Percentiles rank a stretch among this genome's conserved stretches.
phyloP scores from a whole-genome alignment of 768 basidiomycete genomes.

The Brasilioporus rufonigricans region DNA sequence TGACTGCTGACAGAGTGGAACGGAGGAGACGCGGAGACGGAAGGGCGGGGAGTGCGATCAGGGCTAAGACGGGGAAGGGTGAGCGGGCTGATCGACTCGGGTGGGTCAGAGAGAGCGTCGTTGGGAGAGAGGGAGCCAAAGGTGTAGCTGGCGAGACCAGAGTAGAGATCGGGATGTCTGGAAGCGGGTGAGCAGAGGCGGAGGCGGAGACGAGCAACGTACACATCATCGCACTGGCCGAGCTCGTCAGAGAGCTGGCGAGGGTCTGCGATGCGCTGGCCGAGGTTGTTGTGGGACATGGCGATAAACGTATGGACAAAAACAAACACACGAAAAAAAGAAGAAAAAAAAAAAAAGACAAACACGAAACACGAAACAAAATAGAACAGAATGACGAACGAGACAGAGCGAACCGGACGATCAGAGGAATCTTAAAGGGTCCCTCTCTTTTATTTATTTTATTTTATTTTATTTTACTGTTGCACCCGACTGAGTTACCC shows the following conservation, averaged over 20 bases:
- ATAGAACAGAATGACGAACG: background rate
- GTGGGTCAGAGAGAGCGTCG: slow-evolving; percentile 14
- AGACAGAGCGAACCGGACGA: background rate
- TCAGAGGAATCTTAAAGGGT: background rate
- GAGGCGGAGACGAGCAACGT: background rate
- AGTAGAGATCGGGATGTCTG: slow-evolving; percentile 31
- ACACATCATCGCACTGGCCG: slow-evolving; percentile 6
- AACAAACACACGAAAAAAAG: background rate
- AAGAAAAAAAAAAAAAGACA: background rate
- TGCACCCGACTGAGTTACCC: background rate
- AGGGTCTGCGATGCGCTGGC: slow-evolving; percentile 30
- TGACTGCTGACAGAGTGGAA: slow-evolving; percentile 30
- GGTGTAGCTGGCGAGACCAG: slow-evolving; percentile 39
- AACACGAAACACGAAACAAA: background rate
- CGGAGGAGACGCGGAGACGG: slow-evolving; percentile 28
- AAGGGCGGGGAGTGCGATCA: slow-evolving; percentile 47
- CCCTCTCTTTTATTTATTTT: background rate
- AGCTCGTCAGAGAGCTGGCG: slow-evolving; percentile 29
- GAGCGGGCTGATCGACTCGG: slow-evolving; percentile 39
- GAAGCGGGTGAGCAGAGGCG: background rate
- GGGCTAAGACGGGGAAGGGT: slow-evolving; percentile 26
- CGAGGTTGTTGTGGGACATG: slow-evolving; percentile 18
- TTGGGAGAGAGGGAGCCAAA: slow-evolving; percentile 34
- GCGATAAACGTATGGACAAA: slow-evolving; percentile 19
- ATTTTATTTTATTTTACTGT: slow-evolving; percentile 13